Evolutionary conservation across 805 yeast species (phyloP).

Genomic region (Metschnikowia bowlesiae): DNA sequence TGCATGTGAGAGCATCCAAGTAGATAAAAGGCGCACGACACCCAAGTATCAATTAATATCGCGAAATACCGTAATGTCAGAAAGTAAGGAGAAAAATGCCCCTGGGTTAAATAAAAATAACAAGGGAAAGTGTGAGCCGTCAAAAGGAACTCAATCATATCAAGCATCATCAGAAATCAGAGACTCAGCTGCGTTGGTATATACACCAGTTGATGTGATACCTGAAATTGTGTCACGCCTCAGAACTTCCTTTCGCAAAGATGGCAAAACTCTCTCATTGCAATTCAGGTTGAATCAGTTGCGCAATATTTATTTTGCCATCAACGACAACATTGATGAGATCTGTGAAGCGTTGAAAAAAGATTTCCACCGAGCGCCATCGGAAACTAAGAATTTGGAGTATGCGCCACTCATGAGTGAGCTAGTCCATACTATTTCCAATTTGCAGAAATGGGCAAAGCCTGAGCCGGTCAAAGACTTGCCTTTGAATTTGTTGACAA

Average conservation of each 20-base stretch:
- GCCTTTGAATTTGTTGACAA: constrained; percentile 30
- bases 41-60: neutral
- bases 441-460: constrained; percentile 57
- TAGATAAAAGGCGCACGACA: neutral
- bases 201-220: constrained; percentile 48
- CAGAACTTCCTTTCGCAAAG: constrained; percentile 37
- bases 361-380: constrained; percentile 64
- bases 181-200: constrained; percentile 19
- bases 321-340: constrained; percentile 53
- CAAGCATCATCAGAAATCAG: neutral
- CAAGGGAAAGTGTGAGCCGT: neutral
- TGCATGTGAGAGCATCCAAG: neutral
- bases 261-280: constrained; percentile 47
- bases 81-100: neutral
- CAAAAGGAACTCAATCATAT: neutral
- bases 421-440: constrained; percentile 52
- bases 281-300: constrained; percentile 58
- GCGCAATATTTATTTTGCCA: constrained; percentile 59
- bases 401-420: constrained; percentile 49
- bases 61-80: neutral
- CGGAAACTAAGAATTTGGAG: constrained; percentile 64
- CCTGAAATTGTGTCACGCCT: constrained; percentile 43
- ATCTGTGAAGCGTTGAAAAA: constrained; percentile 53
- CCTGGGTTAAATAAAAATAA: neutral
- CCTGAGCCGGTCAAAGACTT: constrained; percentile 40